Conservation (phyloP, 257 asterid species). For the Thymus quinquecostatus region DNA sequence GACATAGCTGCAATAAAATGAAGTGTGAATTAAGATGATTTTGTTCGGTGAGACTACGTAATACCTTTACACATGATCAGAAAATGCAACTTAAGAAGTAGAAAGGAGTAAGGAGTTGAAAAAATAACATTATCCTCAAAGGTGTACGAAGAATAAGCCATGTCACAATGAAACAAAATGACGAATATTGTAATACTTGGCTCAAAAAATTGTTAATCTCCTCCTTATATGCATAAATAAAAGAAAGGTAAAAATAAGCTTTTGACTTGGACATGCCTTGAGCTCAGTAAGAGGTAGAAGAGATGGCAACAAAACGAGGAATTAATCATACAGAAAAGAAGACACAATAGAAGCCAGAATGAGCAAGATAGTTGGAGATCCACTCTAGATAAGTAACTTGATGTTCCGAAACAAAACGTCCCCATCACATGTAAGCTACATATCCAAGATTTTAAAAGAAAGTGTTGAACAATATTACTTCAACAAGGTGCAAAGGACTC, state of each 20-base stretch:
- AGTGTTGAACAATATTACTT: background rate
- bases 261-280: background rate
- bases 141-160: slow-evolving; percentile 12
- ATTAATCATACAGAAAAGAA: background rate
- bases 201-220: background rate
- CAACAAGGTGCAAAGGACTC: background rate
- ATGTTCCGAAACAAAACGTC: slow-evolving; percentile 1
- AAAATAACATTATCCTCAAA: background rate
- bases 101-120: background rate
- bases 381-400: background rate
- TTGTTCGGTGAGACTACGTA: background rate
- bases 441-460: background rate
- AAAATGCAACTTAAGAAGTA: background rate
- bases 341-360: slow-evolving; percentile 6
- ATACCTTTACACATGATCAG: background rate
- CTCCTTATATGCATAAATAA: slow-evolving; percentile 1
- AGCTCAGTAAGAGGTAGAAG: background rate
- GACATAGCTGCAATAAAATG: slow-evolving; percentile 63
- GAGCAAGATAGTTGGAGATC: background rate
- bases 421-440: slow-evolving; percentile 20
- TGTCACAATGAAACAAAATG: background rate
- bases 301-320: background rate
- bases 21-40: slow-evolving; percentile 10
- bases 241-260: slow-evolving; percentile 10
- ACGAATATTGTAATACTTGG: background rate